Evolutionary conservation across 2,329 filamentous ascomycete genomes (phyloP), one percentile per base, ranked within the genome.

Genomic region (Paecilomyces niveus): DNA sequence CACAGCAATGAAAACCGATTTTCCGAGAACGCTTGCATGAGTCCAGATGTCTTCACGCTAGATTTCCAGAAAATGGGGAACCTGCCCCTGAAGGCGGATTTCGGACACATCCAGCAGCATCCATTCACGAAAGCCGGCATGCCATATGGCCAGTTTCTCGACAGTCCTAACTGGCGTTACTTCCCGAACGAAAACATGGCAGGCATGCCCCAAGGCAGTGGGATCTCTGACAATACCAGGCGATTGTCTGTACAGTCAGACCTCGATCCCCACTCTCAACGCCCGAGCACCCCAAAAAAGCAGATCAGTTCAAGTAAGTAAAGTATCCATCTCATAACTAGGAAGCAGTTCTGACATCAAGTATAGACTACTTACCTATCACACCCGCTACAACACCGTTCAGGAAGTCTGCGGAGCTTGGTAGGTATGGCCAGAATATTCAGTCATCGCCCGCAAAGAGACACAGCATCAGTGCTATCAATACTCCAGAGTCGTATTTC

Each of bases 341-440:
- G n/a, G 31, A 53, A n/a, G 35, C 13, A 53, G 10, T 39, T 35
- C 67, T 72, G 55, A 76, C 63, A 21, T 21, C 13, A 24, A 29
- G 7, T 32, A 50, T 59, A 86, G 86, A 77, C 63, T 87, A 85
- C 65, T 83, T 84, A 63, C 87, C 87, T 58, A 82, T 86, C 53
- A 90, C 88, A 29, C 87, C 88, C 56, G 83, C 82, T 66, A 83
- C 85, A 56, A 89, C 85, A 21, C 86, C 87, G 13, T 72, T 76
- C 66, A 75, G 73, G 65, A 68, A 70, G 64, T 70, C 72, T 56
- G 69, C 70, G 61, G 71, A 73, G 59, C 65, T 72, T 60, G 65
- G 69, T 58, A 71, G 72, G 52, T 73, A 75, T 57, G 70, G 70
- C 61, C 70, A 70, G 62, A 76, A 74, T 58, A 63, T 70, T 35